These are phyloP conservation scores for Spergularia bocconei DNA, from an alignment of 148 eudicot species.

Conservation along the genomic window DNA sequence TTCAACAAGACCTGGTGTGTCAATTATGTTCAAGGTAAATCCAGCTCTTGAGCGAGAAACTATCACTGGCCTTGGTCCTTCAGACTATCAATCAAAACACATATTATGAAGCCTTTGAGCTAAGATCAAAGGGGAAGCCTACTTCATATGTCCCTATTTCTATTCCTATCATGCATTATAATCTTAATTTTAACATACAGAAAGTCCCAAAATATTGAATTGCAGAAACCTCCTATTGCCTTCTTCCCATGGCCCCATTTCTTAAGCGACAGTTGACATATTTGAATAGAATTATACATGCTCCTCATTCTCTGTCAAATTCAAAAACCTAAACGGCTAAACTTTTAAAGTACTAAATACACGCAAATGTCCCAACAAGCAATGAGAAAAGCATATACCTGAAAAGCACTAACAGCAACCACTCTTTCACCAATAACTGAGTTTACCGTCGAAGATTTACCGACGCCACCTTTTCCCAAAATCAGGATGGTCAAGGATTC, in stretches of 20 bases:
- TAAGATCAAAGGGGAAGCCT: neutral
- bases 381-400: slow-evolving; percentile 53
- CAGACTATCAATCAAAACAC: slow-evolving; percentile 53
- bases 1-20: slow-evolving; percentile 95
- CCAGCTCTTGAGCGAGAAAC: slow-evolving; percentile 83
- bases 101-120: neutral
- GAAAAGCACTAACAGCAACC: slow-evolving; percentile 86
- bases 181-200: neutral
- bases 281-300: neutral
- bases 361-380: neutral
- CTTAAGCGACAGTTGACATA: neutral
- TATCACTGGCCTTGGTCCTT: slow-evolving; percentile 81
- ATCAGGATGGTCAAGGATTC: slow-evolving; percentile 79
- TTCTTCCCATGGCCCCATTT: neutral
- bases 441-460: slow-evolving; percentile 90
- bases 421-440: slow-evolving; percentile 89
- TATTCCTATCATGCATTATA: neutral
- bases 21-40: slow-evolving; percentile 85
- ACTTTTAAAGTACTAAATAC: neutral
- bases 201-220: neutral
- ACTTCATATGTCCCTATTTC: neutral
- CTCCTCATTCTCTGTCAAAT: neutral
- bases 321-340: neutral
- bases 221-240: neutral
- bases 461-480: slow-evolving; percentile 98